Evolutionary conservation across 148 eudicot genomes (phyloP).

Genomic region (Rhododendron simsii): DNA sequence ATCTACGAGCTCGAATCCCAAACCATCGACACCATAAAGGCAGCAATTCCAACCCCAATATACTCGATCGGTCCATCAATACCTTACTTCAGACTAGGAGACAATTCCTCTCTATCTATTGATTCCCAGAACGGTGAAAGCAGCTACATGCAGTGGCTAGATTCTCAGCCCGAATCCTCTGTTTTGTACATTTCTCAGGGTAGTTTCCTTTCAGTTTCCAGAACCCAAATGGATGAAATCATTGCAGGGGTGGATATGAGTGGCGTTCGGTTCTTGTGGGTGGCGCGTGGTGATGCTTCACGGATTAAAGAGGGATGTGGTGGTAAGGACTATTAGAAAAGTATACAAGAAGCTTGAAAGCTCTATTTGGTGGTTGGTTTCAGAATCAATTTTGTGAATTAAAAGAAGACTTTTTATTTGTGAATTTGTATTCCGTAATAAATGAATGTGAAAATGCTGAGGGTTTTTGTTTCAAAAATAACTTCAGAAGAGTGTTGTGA

Average conservation of each 20-base stretch:
- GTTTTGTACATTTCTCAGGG: slow-evolving; percentile 16
- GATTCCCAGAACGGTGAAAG: background rate
- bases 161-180: slow-evolving; percentile 20
- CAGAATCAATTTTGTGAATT: background rate
- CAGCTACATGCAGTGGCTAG: slow-evolving; percentile 40
- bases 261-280: slow-evolving; percentile 12
- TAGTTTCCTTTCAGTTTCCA: slow-evolving; percentile 15
- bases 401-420: background rate
- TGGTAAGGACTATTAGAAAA: background rate
- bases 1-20: slow-evolving; percentile 29
- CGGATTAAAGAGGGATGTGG: background rate
- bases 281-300: slow-evolving; percentile 10
- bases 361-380: background rate
- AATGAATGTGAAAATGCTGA: background rate
- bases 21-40: slow-evolving; percentile 15
- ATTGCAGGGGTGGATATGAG: slow-evolving; percentile 4
- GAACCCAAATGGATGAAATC: slow-evolving; percentile 16
- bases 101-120: background rate
- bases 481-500: background rate
- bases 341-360: background rate
- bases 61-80: slow-evolving; percentile 25
- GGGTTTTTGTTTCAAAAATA: background rate
- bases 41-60: slow-evolving; percentile 4
- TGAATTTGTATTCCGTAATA: background rate
- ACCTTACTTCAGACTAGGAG: slow-evolving; percentile 34